phyloP scores from a whole-genome alignment of 306 rosid genomes.

The Castanea crenata region DNA sequence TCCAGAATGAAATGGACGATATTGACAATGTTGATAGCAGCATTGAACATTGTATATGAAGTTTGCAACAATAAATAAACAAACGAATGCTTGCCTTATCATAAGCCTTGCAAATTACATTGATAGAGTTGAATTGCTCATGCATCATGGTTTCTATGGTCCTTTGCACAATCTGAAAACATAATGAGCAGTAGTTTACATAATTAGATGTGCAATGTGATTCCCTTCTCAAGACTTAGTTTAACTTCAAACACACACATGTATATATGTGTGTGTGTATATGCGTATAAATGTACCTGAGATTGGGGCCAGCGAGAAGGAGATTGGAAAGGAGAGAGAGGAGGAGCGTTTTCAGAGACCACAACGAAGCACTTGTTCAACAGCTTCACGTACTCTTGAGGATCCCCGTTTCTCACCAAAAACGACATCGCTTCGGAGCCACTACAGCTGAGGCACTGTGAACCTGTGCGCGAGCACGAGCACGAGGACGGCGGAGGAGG shows the following conservation, averaged over 20 bases:
- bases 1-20: no score
- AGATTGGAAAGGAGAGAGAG: conserved; percentile 17
- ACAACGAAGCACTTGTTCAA: conserved; percentile 48
- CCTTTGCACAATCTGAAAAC: conserved; percentile 56
- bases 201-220: no score
- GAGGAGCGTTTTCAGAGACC: conserved; percentile 39
- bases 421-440: conserved; percentile 42
- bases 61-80: no score
- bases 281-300: conserved; percentile 32
- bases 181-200: background rate
- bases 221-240: no score
- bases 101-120: conserved; percentile 59
- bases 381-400: conserved; percentile 46
- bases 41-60: no score
- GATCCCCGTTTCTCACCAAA: conserved; percentile 58
- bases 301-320: conserved; percentile 41
- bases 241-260: no score
- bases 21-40: no score
- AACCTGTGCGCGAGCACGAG: no score
- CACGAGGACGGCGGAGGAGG: no score
- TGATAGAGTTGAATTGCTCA: conserved; percentile 23
- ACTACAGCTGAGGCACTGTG: no score
- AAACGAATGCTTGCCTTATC: conserved; percentile 36
- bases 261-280: no score
- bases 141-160: conserved; percentile 42